phyloP scores from a whole-genome alignment of 1,284 basidiomycete genomes.

The Meira miltonrushii region DNA sequence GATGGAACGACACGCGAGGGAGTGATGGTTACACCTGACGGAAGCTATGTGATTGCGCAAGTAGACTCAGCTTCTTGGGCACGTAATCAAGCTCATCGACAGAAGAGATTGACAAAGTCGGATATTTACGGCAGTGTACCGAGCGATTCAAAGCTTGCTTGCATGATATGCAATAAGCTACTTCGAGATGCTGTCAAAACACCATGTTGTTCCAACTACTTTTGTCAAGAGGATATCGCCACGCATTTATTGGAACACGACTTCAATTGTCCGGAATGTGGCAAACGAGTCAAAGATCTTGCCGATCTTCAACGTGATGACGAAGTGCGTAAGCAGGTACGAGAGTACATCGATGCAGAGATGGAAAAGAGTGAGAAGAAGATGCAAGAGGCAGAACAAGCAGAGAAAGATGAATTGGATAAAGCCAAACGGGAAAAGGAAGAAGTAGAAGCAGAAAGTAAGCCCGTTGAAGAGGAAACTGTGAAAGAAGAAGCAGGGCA shows the following conservation, averaged over 20 bases:
- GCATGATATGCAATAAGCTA: slow-evolving; percentile 47
- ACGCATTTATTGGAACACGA: slow-evolving; percentile 50
- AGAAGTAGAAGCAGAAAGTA: background rate
- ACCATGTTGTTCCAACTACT: slow-evolving; percentile 45
- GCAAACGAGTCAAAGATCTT: slow-evolving; percentile 43
- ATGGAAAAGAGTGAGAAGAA: slow-evolving; percentile 45
- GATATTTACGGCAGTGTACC: slow-evolving; percentile 48
- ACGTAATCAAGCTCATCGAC: slow-evolving; percentile 29
- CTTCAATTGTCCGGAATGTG: slow-evolving; percentile 50
- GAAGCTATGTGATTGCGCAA: slow-evolving; percentile 48
- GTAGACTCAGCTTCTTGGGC: slow-evolving; percentile 44
- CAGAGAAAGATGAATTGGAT: slow-evolving; percentile 16
- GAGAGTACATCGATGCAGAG: slow-evolving; percentile 43
- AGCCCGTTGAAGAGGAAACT: slow-evolving; percentile 1
- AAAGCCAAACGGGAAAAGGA: slow-evolving; percentile 15
- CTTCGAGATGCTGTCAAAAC: slow-evolving; percentile 44
- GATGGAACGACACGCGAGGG: slow-evolving; percentile 40
- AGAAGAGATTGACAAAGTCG: slow-evolving; percentile 42
- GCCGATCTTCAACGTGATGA: slow-evolving; percentile 44
- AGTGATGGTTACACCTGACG: slow-evolving; percentile 51
- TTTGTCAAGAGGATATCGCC: slow-evolving; percentile 51
- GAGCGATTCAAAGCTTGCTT: slow-evolving; percentile 43
- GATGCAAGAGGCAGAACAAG: slow-evolving; percentile 27
- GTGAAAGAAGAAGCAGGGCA: slow-evolving; percentile 1
- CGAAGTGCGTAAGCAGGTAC: slow-evolving; percentile 37